Evolutionary conservation across 2,329 filamentous ascomycete genomes (phyloP).

Genomic region (Pseudogymnoascus sp.): DNA sequence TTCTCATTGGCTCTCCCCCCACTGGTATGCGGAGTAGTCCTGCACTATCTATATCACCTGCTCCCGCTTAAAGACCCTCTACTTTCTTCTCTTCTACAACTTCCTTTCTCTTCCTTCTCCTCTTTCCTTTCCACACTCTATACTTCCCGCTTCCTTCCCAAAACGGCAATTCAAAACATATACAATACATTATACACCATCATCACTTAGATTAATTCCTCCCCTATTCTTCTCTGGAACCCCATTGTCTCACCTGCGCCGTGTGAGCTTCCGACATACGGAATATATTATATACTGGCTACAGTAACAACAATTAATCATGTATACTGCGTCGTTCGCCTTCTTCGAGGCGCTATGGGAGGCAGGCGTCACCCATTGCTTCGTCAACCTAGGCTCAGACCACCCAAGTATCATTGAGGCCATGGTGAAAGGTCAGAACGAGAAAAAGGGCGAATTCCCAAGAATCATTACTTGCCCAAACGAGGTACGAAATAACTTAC

Average conservation of each 20-base stretch:
- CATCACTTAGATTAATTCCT: background rate
- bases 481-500: constrained; percentile 40
- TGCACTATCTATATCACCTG: background rate
- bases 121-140: background rate
- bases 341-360: constrained; percentile 70
- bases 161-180: background rate
- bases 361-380: constrained; percentile 45
- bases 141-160: background rate
- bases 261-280: background rate
- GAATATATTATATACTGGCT: background rate
- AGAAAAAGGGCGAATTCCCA: constrained; percentile 54
- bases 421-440: constrained; percentile 63
- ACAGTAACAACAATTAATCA: background rate
- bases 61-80: background rate
- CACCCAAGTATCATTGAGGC: constrained; percentile 66
- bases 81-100: background rate
- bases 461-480: constrained; percentile 65
- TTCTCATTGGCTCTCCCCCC: background rate
- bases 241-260: background rate
- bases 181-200: background rate
- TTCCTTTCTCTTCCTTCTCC: background rate
- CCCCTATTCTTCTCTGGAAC: background rate
- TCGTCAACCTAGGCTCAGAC: constrained; percentile 55
- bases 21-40: background rate
- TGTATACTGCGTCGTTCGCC: constrained; percentile 60